phyloP scores from a whole-genome alignment of 1,139 yeast genomes.

The Yamadazyma kanchanaburiensis region DNA sequence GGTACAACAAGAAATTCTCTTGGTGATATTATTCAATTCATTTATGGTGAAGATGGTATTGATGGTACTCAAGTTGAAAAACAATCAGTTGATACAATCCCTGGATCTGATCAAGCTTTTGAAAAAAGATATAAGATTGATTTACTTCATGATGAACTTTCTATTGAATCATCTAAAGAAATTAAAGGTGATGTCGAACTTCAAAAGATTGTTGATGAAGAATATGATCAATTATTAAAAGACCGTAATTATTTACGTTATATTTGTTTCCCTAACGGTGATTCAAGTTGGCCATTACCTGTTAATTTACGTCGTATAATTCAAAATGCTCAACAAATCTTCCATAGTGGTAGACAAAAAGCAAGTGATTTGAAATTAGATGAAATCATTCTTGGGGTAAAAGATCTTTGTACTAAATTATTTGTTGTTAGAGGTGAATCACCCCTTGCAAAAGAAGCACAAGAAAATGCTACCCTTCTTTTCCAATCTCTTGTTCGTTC shows the following conservation, averaged over 20 bases:
- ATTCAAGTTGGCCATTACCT: slow-evolving; percentile 95
- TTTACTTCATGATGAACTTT: slow-evolving; percentile 64
- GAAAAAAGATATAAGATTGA: slow-evolving; percentile 86
- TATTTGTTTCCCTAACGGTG: slow-evolving; percentile 87
- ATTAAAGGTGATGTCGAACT: slow-evolving; percentile 85
- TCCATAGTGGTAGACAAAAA: slow-evolving; percentile 86
- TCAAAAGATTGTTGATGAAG: slow-evolving; percentile 79
- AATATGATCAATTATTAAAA: slow-evolving; percentile 67
- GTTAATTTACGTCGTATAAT: slow-evolving; percentile 95
- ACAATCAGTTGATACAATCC: slow-evolving; percentile 94
- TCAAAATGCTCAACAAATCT: slow-evolving; percentile 96
- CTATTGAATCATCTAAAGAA: slow-evolving; percentile 86
- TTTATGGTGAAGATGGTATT: slow-evolving; percentile 98
- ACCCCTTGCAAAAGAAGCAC: slow-evolving; percentile 75
- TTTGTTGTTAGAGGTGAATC: slow-evolving; percentile 83
- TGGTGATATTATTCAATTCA: slow-evolving; percentile 93
- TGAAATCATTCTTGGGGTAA: slow-evolving; percentile 76
- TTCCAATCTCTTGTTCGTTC: slow-evolving; percentile 93
- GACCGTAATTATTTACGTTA: slow-evolving; percentile 83
- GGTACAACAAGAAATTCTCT: slow-evolving; percentile 97
- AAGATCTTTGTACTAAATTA: slow-evolving; percentile 61
- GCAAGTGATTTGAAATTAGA: slow-evolving; percentile 87
- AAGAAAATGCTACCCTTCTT: slow-evolving; percentile 83
- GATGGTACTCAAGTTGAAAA: slow-evolving; percentile 98
- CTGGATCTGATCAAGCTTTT: slow-evolving; percentile 83